Evolutionary conservation across 2,329 filamentous ascomycete species (phyloP).

Genomic region (Colletotrichum liriopes): DNA sequence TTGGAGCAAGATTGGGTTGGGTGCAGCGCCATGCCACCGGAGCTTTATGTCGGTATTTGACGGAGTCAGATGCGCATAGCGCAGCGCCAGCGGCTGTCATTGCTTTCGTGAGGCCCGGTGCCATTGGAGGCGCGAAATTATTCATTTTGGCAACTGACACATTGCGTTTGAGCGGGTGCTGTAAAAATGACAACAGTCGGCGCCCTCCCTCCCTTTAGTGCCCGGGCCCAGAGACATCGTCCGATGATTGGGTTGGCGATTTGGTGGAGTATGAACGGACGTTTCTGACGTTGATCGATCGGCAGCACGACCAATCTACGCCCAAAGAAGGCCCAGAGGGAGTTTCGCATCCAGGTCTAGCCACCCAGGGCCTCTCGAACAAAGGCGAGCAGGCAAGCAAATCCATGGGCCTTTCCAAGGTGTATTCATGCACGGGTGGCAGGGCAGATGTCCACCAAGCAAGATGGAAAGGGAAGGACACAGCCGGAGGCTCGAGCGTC

Average conservation of each 20-base stretch:
- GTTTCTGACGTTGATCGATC: slow-evolving; percentile 40
- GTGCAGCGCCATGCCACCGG: slow-evolving; percentile 22
- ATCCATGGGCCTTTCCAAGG: slow-evolving; percentile 23
- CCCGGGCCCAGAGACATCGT: slow-evolving; percentile 33
- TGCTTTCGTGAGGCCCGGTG: background rate
- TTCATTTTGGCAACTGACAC: slow-evolving; percentile 9
- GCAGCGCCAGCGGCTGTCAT: background rate
- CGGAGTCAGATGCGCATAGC: slow-evolving; percentile 3
- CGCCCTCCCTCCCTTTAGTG: slow-evolving; percentile 21
- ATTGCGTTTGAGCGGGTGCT: background rate
- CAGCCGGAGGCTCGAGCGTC: slow-evolving; percentile 29
- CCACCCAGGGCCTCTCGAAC: slow-evolving; percentile 18
- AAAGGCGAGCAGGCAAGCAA: slow-evolving; percentile 30
- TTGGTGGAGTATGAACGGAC: slow-evolving; percentile 30
- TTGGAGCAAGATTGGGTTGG: slow-evolving; percentile 22
- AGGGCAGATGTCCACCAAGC: slow-evolving; percentile 8
- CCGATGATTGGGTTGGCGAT: slow-evolving; percentile 33
- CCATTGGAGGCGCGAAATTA: background rate
- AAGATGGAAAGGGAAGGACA: slow-evolving; percentile 19
- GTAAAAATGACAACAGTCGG: slow-evolving; percentile 3
- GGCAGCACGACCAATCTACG: slow-evolving; percentile 13
- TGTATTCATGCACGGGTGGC: slow-evolving; percentile 34
- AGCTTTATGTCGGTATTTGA: slow-evolving; percentile 27
- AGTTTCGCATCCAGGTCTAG: slow-evolving; percentile 30
- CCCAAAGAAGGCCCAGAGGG: slow-evolving; percentile 15